phyloP scores from a whole-genome alignment of 169 alveolate genomes.

The Eimeria acervulina region DNA sequence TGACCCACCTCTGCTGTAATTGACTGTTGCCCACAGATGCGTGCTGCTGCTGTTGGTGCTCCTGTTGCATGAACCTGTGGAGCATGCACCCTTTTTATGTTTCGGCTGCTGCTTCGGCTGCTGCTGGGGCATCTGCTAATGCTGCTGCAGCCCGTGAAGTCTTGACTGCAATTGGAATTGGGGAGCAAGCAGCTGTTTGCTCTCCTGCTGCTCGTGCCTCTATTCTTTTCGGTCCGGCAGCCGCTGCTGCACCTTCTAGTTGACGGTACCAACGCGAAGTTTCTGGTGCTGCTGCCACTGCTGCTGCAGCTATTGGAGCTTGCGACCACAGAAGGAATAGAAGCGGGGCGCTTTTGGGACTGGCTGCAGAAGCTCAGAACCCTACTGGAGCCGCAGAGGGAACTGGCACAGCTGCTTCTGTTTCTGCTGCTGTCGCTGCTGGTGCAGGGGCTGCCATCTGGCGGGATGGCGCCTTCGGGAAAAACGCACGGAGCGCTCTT shows the following conservation, averaged over 20 bases:
- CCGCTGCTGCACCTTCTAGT: conserved; percentile 49
- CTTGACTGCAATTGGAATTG: neutral
- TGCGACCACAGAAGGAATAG: neutral
- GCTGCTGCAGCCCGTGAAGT: conserved; percentile 21
- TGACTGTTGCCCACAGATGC: neutral
- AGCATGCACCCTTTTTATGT: neutral
- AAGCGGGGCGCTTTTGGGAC: neutral
- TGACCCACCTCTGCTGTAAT: neutral
- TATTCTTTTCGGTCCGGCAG: neutral
- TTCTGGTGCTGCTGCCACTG: conserved; percentile 29
- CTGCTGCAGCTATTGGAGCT: neutral
- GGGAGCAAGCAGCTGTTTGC: conserved; percentile 4
- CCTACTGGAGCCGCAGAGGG: conserved; percentile 51
- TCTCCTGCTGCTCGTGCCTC: conserved; percentile 67
- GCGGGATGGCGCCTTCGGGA: conserved; percentile 31
- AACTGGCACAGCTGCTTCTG: conserved; percentile 28
- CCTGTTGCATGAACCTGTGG: conserved; percentile 1
- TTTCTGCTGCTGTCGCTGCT: conserved; percentile 43
- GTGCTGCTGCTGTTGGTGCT: conserved; percentile 16
- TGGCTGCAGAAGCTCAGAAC: conserved; percentile 51
- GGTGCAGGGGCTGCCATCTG: conserved; percentile 25
- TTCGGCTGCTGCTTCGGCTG: conserved; percentile 36
- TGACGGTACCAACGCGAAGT: neutral
- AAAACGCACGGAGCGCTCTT: conserved; percentile 24
- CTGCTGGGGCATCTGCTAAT: conserved; percentile 42